These are phyloP conservation scores for Trapa bicornis DNA, from an alignment of 345 rosid species.

Conservation along the genomic window DNA sequence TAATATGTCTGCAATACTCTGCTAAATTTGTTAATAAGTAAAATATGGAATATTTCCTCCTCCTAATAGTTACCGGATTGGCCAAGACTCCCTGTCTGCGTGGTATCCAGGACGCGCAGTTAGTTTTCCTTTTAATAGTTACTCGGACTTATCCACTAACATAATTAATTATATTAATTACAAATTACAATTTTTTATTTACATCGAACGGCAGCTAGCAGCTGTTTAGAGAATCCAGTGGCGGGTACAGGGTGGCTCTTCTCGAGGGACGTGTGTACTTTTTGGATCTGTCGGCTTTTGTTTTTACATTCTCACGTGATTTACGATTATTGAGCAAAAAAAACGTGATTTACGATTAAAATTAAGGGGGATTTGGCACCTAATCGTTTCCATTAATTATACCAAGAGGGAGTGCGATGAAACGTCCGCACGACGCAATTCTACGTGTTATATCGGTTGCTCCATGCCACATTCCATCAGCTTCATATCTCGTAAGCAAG, in stretches of 20 bases:
- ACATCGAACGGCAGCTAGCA: background rate
- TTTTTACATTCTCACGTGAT: background rate
- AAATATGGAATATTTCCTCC: too few relatives aligned
- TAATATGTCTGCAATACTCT: too few relatives aligned
- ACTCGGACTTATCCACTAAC: background rate
- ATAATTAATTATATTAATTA: background rate
- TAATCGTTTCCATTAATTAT: background rate
- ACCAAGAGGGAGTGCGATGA: background rate
- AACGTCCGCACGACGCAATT: background rate
- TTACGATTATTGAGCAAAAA: too few relatives aligned
- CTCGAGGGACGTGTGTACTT: background rate
- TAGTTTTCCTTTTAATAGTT: background rate
- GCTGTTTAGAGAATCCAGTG: slow-evolving; percentile 4
- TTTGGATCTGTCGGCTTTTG: background rate
- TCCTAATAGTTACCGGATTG: background rate
- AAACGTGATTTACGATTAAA: background rate
- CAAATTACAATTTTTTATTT: background rate
- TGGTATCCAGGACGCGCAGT: background rate
- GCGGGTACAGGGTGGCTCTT: background rate
- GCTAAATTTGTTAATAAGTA: too few relatives aligned
- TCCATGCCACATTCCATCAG: too few relatives aligned
- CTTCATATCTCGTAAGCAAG: too few relatives aligned
- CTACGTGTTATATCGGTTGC: too few relatives aligned
- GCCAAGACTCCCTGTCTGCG: background rate
- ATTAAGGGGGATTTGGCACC: background rate